Evolutionary conservation across 2,329 filamentous ascomycete genomes (phyloP).

Genomic region (Tetracladium maxilliforme): DNA sequence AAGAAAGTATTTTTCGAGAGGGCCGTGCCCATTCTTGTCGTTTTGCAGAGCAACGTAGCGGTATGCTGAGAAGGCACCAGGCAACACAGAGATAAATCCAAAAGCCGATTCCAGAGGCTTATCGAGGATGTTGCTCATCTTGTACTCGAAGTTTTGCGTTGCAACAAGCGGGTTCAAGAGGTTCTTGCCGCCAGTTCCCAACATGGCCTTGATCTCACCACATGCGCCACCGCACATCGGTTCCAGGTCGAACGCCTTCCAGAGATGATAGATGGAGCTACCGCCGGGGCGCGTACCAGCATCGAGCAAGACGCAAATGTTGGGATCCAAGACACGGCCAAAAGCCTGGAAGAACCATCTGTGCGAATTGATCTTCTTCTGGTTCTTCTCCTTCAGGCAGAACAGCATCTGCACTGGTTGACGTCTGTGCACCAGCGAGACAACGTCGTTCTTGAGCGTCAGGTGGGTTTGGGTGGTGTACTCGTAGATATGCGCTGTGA

Average conservation of each 20-base stretch:
- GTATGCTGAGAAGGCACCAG: conserved; percentile 97
- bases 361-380: conserved; percentile 99
- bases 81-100: conserved; percentile 92
- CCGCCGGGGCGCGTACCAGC: conserved; percentile 89
- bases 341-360: conserved; percentile 99
- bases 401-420: conserved; percentile 95
- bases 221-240: conserved; percentile 96
- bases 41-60: conserved; percentile 90
- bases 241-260: conserved; percentile 96
- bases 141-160: conserved; percentile 98
- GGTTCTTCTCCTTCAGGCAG: conserved; percentile 98
- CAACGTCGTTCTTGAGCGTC: conserved; percentile 79
- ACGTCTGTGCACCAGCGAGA: conserved; percentile 68
- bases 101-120: conserved; percentile 96
- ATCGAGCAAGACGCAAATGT: conserved; percentile 92
- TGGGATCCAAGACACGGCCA: conserved; percentile 79
- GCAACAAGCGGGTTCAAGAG: conserved; percentile 88
- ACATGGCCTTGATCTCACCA: conserved; percentile 98
- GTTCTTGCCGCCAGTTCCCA: conserved; percentile 71
- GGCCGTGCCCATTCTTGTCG: conserved; percentile 86
- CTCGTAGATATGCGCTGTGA: conserved; percentile 95
- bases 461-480: conserved; percentile 81
- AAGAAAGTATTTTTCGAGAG: conserved; percentile 90
- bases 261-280: conserved; percentile 92
- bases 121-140: conserved; percentile 98